Conservation (phyloP, 75 land plant species). For the Adiantum capillusveneris region DNA sequence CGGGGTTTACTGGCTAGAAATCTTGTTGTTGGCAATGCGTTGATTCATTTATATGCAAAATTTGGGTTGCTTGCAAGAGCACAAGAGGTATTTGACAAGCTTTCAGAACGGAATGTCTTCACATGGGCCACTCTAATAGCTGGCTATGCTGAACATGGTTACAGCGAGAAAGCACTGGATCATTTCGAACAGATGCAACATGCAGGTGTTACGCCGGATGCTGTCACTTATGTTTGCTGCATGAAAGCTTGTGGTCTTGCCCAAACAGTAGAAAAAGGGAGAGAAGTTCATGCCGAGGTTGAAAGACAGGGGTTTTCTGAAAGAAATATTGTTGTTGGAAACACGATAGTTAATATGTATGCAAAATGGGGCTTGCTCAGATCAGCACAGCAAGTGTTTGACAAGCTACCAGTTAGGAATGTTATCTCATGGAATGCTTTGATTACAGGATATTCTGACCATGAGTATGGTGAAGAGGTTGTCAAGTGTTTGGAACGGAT, state of each 20-base stretch:
- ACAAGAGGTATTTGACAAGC: neutral
- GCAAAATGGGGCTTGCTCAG: constrained; percentile 47
- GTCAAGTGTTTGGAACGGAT: constrained; percentile 14
- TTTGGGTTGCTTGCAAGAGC: constrained; percentile 26
- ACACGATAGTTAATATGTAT: constrained; percentile 50
- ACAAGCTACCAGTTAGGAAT: constrained; percentile 8
- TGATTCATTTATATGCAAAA: constrained; percentile 61
- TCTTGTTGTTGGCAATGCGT: constrained; percentile 41
- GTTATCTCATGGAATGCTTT: constrained; percentile 20
- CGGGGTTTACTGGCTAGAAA: constrained; percentile 21
- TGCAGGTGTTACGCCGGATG: constrained; percentile 6
- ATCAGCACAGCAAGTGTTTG: constrained; percentile 25
- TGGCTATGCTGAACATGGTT: constrained; percentile 16
- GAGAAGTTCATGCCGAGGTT: constrained; percentile 8
- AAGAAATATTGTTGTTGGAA: constrained; percentile 21
- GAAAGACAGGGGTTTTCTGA: constrained; percentile 3
- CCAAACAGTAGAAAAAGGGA: constrained; percentile 8
- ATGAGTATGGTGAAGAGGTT: constrained; percentile 15
- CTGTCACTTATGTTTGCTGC: constrained; percentile 8
- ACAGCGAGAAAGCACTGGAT: constrained; percentile 8
- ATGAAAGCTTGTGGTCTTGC: constrained; percentile 13
- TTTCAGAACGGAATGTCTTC: constrained; percentile 11
- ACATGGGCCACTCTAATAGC: constrained; percentile 18
- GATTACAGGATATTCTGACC: constrained; percentile 11
- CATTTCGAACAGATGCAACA: constrained; percentile 7